Evolutionary conservation across 78 protist species (phyloP), one percentile per base, ranked within the genome.

Genomic region (Chrysochromulina tobinii): DNA sequence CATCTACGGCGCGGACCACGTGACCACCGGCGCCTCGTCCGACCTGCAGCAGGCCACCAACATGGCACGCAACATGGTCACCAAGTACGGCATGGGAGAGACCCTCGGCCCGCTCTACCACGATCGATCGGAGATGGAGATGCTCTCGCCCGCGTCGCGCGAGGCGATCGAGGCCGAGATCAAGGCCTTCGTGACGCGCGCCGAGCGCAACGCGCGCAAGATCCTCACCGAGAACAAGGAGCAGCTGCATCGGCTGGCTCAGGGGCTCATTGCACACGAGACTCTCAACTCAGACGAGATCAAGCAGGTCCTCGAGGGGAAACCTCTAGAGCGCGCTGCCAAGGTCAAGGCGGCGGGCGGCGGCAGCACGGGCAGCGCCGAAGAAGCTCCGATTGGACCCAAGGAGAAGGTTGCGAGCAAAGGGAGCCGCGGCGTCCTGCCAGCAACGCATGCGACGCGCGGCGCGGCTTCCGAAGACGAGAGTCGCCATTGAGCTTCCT

Each of bases 1-100:
- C 38, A 64, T 92, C 61, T 92, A 61, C 12, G 94, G 94, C 51
- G 58, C 25, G 54, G 89, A 66, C 14, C 75, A 94, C 57, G 88
- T 97, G 51, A 94, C 99, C 21, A 97, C 99, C 6, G 99, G 99
- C 75, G 99, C 99, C 15, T 64, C n/a, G 61, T 97, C 97, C 86
- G 99, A 98, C 79, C 81, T 98, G 20, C 17, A 50, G 85, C 69
- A 55, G 50, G 93, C 93, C 14, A 97, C 98, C 27, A 77, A 77
- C 81, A 92, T 96, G 91, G 98, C 99, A 48, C 73, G 89, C 68
- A 51, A 18, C 64, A 93, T 93, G 95, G 89, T 93, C 57, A 81
- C 83, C 21, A 20, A 55, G 67, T 81, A 79, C 73, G 95, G 95
- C 50, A 93, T 93, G 95, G 58, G 72, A 8, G 90, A 89, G 54